Conservation (phyloP, 2,329 filamentous ascomycete species). For the Dactylellina drechsleri region DNA sequence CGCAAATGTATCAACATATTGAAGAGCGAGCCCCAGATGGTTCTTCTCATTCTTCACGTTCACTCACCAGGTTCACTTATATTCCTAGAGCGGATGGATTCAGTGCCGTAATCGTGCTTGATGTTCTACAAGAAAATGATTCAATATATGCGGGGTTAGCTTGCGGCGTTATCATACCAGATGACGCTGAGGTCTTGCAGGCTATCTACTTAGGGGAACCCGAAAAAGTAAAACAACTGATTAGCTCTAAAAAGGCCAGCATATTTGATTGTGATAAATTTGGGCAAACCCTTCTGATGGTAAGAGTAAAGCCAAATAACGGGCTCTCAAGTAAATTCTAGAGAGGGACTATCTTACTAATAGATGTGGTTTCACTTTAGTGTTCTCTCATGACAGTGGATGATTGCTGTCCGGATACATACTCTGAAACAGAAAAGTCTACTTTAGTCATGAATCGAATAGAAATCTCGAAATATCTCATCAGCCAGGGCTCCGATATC, state of each 20-base stretch:
- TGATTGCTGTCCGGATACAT: background rate
- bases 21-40: background rate
- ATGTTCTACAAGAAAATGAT: background rate
- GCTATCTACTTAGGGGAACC: background rate
- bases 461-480: background rate
- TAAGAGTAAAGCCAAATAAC: background rate
- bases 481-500: constrained; percentile 1
- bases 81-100: constrained; percentile 7
- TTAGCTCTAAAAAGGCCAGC: background rate
- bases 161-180: background rate
- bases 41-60: background rate
- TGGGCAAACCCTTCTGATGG: constrained; percentile 8
- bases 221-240: background rate
- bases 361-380: background rate
- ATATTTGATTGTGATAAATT: constrained; percentile 13
- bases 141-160: constrained; percentile 3
- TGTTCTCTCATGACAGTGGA: background rate
- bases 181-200: background rate
- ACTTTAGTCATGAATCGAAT: background rate
- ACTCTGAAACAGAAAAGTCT: background rate
- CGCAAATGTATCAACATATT: background rate
- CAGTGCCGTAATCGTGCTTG: background rate
- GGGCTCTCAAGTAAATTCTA: background rate
- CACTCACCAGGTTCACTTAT: background rate
- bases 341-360: background rate